Percentiles rank a stretch among this genome's conserved stretches.
Conservation (phyloP, 768 basidiomycete species). For the Cantharellus cinnabarinus region DNA sequence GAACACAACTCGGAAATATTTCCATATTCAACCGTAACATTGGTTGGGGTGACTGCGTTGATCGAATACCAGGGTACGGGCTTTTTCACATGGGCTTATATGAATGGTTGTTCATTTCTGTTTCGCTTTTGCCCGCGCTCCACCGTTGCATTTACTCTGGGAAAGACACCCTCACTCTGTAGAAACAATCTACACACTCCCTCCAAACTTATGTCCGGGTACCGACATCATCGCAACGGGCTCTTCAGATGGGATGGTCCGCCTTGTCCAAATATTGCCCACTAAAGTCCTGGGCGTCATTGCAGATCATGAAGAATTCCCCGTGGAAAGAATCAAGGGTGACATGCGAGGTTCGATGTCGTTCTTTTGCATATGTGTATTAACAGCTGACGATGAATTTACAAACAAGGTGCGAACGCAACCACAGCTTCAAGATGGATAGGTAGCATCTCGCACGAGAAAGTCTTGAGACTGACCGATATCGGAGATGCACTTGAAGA, state of each 20-base stretch:
- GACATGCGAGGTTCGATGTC: constrained; percentile 14
- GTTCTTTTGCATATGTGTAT: too few species aligned
- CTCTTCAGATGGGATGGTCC: constrained; percentile 77
- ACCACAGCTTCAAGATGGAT: constrained; percentile 43
- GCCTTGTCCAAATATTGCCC: constrained; percentile 72
- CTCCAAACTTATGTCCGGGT: constrained; percentile 43
- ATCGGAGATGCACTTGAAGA: constrained; percentile 54
- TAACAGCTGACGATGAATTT: too few species aligned
- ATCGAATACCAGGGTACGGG: constrained; percentile 65
- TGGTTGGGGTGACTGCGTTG: constrained; percentile 85
- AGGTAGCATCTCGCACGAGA: constrained; percentile 86
- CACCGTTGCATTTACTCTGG: constrained; percentile 7
- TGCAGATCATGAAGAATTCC: constrained; percentile 80
- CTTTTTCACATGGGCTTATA: background rate
- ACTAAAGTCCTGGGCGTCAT: constrained; percentile 80
- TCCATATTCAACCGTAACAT: constrained; percentile 74
- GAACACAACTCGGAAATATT: constrained; percentile 74
- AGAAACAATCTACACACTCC: constrained; percentile 64
- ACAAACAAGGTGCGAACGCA: constrained; percentile 20
- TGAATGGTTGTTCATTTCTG: background rate
- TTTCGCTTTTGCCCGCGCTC: background rate
- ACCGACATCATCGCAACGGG: constrained; percentile 65
- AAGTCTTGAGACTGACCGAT: constrained; percentile 67
- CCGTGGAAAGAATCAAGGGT: constrained; percentile 69
- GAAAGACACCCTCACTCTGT: constrained; percentile 75